phyloP scores from a whole-genome alignment of 352 stramenopile genomes.

The Phytophthora podocarpi region DNA sequence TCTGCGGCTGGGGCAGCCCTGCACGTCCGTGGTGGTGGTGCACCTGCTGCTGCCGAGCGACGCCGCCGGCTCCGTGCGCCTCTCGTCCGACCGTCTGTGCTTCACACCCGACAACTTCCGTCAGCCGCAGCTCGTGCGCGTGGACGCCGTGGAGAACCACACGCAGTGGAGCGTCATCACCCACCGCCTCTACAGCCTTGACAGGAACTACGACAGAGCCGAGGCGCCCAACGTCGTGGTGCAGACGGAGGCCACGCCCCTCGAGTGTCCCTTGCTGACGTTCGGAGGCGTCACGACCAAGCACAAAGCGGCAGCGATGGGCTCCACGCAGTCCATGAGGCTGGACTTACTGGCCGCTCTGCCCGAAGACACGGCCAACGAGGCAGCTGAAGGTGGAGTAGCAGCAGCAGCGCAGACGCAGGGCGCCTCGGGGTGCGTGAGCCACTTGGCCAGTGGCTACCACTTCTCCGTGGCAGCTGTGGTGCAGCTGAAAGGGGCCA shows the following conservation, averaged over 20 bases:
- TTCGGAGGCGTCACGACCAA: constrained; percentile 54
- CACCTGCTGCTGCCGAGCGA: constrained; percentile 65
- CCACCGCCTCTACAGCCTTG: constrained; percentile 69
- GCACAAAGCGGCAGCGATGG: constrained; percentile 44
- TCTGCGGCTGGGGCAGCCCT: constrained; percentile 58
- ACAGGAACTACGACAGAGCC: constrained; percentile 66
- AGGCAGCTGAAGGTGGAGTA: neutral
- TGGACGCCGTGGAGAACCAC: constrained; percentile 57
- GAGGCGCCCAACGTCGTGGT: constrained; percentile 54
- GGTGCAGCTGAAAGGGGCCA: constrained; percentile 40
- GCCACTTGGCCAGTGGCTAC: constrained; percentile 57
- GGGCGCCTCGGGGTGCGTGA: constrained; percentile 47
- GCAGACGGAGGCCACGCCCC: constrained; percentile 43
- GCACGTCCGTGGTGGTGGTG: constrained; percentile 69
- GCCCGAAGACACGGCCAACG: constrained; percentile 4
- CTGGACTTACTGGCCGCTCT: constrained; percentile 44
- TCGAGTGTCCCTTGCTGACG: constrained; percentile 45
- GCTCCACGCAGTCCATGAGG: constrained; percentile 19
- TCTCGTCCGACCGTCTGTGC: constrained; percentile 73
- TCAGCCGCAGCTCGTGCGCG: constrained; percentile 67
- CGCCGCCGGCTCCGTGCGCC: constrained; percentile 39
- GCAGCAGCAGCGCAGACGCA: too few relatives aligned
- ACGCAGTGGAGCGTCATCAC: constrained; percentile 54
- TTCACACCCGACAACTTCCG: constrained; percentile 67
- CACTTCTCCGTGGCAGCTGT: constrained; percentile 68